Percentiles rank a stretch among this genome's conserved stretches.
These are phyloP conservation scores for Hanseniaspora taiwanica DNA, from an alignment of 805 yeast genomes.

Conservation along the genomic window DNA sequence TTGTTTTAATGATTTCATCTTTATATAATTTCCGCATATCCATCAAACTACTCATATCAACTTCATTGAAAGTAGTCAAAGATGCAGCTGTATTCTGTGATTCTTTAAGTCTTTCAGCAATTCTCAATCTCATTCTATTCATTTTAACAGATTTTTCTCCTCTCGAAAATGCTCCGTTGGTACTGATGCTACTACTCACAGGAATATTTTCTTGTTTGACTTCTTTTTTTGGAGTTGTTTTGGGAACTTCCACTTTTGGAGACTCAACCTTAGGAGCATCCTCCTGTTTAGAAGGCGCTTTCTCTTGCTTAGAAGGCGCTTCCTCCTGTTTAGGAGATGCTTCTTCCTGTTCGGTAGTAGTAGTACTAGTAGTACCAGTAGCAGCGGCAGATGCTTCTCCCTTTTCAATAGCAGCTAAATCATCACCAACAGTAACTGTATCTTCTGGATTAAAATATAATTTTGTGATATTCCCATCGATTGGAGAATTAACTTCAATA, in stretches of 20 bases:
- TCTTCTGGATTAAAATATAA: slow-evolving; percentile 74
- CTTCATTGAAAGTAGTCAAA: slow-evolving; percentile 94
- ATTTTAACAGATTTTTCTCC: slow-evolving; percentile 85
- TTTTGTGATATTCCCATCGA: slow-evolving; percentile 80
- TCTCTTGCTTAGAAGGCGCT: no score
- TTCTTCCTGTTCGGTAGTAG: slow-evolving; percentile 13
- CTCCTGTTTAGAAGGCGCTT: slow-evolving; percentile 21
- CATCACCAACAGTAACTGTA: slow-evolving; percentile 94
- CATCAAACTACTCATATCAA: slow-evolving; percentile 84
- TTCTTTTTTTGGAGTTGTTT: slow-evolving; percentile 15
- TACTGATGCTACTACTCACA: slow-evolving; percentile 16
- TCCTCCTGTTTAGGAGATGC: slow-evolving; percentile 18
- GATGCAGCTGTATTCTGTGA: slow-evolving; percentile 98
- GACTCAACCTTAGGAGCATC: slow-evolving; percentile 15
- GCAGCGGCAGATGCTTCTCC: slow-evolving; percentile 53
- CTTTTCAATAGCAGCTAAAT: slow-evolving; percentile 73
- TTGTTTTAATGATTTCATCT: slow-evolving; percentile 88
- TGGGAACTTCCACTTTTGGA: slow-evolving; percentile 20
- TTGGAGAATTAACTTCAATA: slow-evolving; percentile 91
- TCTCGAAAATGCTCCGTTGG: slow-evolving; percentile 46
- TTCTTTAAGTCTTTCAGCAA: slow-evolving; percentile 97
- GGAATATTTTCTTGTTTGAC: slow-evolving; percentile 13
- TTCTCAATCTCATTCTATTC: slow-evolving; percentile 99
- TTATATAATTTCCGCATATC: slow-evolving; percentile 93
- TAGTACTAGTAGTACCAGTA: slow-evolving; percentile 26